Conservation (phyloP, 2,329 filamentous ascomycete genomes). For the Fusarium multiceps region DNA sequence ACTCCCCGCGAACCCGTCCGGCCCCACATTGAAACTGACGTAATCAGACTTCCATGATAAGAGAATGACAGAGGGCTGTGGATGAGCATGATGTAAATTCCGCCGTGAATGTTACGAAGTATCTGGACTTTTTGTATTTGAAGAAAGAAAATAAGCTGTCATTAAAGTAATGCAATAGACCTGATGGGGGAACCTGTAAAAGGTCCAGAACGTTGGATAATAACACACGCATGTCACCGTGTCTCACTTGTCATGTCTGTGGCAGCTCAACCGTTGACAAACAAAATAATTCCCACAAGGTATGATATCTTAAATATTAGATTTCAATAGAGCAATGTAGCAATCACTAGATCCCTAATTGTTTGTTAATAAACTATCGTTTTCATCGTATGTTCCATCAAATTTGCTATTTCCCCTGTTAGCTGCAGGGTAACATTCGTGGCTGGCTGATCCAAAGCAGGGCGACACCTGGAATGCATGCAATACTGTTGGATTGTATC, state of each 20-base stretch:
- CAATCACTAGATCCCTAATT: not conserved
- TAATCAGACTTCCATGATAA: not conserved
- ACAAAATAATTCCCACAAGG: not conserved
- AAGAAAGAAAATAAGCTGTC: too few species aligned
- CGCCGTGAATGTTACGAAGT: too few species aligned
- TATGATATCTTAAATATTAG: not conserved
- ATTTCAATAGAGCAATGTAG: not conserved
- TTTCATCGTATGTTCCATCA: not conserved
- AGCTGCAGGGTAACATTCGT: conserved; percentile 1
- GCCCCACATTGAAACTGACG: conserved; percentile 16
- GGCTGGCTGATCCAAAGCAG: conserved; percentile 1
- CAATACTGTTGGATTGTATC: conserved; percentile 7
- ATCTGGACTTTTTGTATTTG: too few species aligned
- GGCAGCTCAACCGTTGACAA: not conserved
- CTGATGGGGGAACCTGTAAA: not conserved
- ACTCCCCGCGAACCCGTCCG: conserved; percentile 4
- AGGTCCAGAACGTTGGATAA: too few species aligned
- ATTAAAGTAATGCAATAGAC: not conserved
- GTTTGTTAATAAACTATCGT: not conserved
- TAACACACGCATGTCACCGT: too few species aligned
- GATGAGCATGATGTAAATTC: not conserved
- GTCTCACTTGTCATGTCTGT: too few species aligned
- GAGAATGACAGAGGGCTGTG: not conserved
- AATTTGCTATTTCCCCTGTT: not conserved
- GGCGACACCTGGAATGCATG: conserved; percentile 2